phyloP scores from a whole-genome alignment of 805 yeast species.

The Candida koratica region DNA sequence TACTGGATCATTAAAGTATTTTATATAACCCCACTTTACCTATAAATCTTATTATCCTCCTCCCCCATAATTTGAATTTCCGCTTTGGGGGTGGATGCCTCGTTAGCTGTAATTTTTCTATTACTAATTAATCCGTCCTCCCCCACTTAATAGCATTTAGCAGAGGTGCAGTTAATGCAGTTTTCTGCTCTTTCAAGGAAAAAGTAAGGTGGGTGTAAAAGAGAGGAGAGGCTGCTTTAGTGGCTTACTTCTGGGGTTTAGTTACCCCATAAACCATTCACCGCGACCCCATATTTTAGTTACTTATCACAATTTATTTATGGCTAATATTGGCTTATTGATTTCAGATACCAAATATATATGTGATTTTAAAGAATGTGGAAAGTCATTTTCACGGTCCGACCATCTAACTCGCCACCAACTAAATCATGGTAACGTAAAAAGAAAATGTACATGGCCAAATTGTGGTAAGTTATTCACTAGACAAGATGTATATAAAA shows the following conservation, averaged over 20 bases:
- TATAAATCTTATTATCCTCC: not conserved
- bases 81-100: no score
- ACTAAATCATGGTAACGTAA: conserved; percentile 10
- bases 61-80: no score
- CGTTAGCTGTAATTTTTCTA: no score
- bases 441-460: conserved; percentile 13
- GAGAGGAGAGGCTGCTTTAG: no score
- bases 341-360: not conserved
- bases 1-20: not conserved
- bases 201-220: no score
- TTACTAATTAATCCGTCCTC: no score
- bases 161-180: no score
- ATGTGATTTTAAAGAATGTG: conserved; percentile 8
- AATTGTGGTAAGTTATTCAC: conserved; percentile 15
- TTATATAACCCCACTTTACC: conserved; percentile 5
- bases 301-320: conserved; percentile 1
- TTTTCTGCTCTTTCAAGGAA: no score
- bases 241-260: no score
- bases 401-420: conserved; percentile 15
- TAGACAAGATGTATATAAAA: conserved; percentile 13
- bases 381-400: conserved; percentile 11
- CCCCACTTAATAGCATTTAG: no score
- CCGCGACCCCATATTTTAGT: conserved; percentile 4
- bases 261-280: no score
- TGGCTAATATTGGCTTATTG: not conserved